These are phyloP conservation scores for Penicillium cinerascens DNA, from an alignment of 495 filamentous ascomycete species.

Conservation along the genomic window DNA sequence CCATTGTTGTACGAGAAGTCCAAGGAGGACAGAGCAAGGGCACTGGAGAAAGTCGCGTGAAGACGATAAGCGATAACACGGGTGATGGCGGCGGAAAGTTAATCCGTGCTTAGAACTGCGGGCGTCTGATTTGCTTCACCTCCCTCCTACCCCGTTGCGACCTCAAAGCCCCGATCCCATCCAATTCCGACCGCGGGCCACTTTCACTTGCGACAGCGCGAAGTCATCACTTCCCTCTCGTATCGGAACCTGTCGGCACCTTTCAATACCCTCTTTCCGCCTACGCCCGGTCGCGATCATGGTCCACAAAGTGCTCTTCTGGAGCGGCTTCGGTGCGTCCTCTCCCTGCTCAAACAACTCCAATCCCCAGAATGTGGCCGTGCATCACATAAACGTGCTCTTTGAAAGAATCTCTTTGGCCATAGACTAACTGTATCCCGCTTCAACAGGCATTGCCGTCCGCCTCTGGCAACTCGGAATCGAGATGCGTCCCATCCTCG, in stretches of 20 bases:
- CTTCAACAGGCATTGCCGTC: constrained; percentile 73
- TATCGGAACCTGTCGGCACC: constrained; percentile 8
- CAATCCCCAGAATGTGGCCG: not conserved
- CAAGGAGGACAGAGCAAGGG: constrained; percentile 1
- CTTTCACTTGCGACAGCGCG: constrained; percentile 12
- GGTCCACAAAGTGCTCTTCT: constrained; percentile 89
- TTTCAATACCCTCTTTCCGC: constrained; percentile 12
- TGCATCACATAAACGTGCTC: not conserved
- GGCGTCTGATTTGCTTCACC: constrained; percentile 42
- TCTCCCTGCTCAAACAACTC: not conserved
- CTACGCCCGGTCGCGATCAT: constrained; percentile 28
- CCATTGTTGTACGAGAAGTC: constrained; percentile 33
- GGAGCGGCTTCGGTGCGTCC: constrained; percentile 89
- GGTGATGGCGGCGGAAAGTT: constrained; percentile 17
- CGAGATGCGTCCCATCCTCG: constrained; percentile 94
- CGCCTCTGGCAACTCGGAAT: constrained; percentile 95
- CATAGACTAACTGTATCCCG: constrained; percentile 1
- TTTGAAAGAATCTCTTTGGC: not conserved
- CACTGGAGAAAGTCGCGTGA: constrained; percentile 17
- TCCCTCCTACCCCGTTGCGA: constrained; percentile 28
- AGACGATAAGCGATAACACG: constrained; percentile 28
- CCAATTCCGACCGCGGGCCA: constrained; percentile 15
- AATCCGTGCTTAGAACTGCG: constrained; percentile 40
- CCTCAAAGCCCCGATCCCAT: constrained; percentile 19
- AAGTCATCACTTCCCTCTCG: not conserved